These are phyloP conservation scores for Lobulomyces angularis DNA, from an alignment of 192 early-diverging fungal species.

Conservation along the genomic window DNA sequence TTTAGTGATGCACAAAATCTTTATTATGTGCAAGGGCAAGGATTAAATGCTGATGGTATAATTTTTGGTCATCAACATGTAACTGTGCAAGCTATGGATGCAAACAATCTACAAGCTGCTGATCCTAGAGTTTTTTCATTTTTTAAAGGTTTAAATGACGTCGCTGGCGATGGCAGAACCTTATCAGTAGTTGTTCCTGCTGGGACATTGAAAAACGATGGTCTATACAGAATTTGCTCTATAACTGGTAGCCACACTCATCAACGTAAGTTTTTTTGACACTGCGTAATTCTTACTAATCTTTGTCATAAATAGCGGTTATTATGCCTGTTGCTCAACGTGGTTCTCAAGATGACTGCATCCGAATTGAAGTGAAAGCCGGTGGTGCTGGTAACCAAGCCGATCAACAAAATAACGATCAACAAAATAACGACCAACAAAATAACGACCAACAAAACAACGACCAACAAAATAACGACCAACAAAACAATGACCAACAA, in stretches of 20 bases:
- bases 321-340: constrained; percentile 1
- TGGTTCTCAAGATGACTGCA: constrained; percentile 33
- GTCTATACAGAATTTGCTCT: constrained; percentile 20
- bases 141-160: constrained; percentile 29
- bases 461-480: no score
- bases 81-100: constrained; percentile 15
- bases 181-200: constrained; percentile 18
- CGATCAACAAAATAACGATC: no score
- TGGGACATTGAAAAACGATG: constrained; percentile 16
- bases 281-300: neutral
- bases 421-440: no score
- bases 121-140: constrained; percentile 18
- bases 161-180: constrained; percentile 10
- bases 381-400: no score
- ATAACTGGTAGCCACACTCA: constrained; percentile 18
- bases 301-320: neutral
- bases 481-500: no score
- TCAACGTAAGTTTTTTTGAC: constrained; percentile 15
- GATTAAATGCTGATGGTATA: constrained; percentile 7
- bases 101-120: constrained; percentile 12
- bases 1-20: constrained; percentile 11
- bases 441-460: no score
- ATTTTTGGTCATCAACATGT: constrained; percentile 34
- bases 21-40: neutral
- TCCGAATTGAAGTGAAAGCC: no score